These are phyloP conservation scores for Pseudopyrenochaeta lycopersici DNA, from an alignment of 2,329 filamentous ascomycete genomes.

Conservation along the genomic window DNA sequence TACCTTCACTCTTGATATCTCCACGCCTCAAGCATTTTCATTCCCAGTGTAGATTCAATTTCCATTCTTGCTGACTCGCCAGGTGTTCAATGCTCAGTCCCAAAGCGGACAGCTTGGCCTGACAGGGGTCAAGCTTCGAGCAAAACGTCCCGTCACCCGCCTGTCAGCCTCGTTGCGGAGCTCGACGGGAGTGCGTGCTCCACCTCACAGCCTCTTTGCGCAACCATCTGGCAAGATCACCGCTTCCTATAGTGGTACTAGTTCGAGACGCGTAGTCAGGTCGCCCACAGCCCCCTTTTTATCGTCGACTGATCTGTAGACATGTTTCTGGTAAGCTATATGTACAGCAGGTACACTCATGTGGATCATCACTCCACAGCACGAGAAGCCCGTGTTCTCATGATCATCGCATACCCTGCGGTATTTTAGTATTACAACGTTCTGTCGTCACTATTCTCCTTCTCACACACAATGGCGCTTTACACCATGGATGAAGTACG, in stretches of 20 bases:
- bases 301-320: background rate
- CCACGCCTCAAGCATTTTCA: constrained; percentile 2
- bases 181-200: constrained; percentile 15
- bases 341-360: background rate
- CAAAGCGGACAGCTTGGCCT: constrained; percentile 16
- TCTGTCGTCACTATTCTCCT: constrained; percentile 33
- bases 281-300: constrained; percentile 6
- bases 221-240: constrained; percentile 4
- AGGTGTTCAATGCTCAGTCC: constrained; percentile 35
- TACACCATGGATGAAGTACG: constrained; percentile 27
- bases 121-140: constrained; percentile 24
- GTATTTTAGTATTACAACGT: constrained; percentile 24
- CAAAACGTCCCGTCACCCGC: constrained; percentile 5
- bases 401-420: constrained; percentile 19
- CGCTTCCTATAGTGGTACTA: background rate
- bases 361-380: background rate
- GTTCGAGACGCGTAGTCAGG: constrained; percentile 1
- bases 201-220: constrained; percentile 16
- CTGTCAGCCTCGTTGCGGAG: constrained; percentile 19
- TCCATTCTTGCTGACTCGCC: constrained; percentile 17
- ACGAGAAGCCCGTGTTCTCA: constrained; percentile 1
- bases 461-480: constrained; percentile 24
- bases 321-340: background rate
- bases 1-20: background rate
- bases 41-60: background rate